A percentile compares a stretch with the other conserved stretches of the same genome.
Conservation (phyloP, 768 basidiomycete species). For the Lactarius sp. region DNA sequence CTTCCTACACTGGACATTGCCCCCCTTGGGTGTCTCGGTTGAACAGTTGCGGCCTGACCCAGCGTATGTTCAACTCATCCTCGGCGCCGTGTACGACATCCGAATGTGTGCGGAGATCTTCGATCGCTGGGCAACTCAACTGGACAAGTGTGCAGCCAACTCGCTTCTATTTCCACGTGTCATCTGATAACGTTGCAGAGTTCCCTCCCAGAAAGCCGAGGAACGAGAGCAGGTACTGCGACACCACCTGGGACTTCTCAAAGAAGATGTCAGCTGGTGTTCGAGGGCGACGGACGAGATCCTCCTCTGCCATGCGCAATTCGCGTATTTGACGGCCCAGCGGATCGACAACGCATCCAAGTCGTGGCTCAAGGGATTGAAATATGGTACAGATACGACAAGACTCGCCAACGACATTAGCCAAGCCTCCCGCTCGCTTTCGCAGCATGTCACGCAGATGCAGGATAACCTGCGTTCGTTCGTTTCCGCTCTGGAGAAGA, state of each 20-base stretch:
- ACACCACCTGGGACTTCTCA: neutral
- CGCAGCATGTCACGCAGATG: neutral
- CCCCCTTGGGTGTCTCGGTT: slow-evolving; percentile 4
- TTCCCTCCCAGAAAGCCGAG: neutral
- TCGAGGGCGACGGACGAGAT: slow-evolving; percentile 11
- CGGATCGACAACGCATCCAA: slow-evolving; percentile 10
- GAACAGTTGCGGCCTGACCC: slow-evolving; percentile 5
- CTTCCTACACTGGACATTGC: slow-evolving; percentile 8
- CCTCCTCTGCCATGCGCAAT: slow-evolving; percentile 11
- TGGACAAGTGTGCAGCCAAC: slow-evolving; percentile 9
- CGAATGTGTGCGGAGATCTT: slow-evolving; percentile 17
- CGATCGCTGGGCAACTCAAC: slow-evolving; percentile 9
- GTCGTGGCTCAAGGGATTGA: slow-evolving; percentile 10
- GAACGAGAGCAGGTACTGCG: neutral
- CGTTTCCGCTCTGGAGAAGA: slow-evolving; percentile 12
- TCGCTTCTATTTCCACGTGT: neutral
- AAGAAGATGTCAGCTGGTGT: slow-evolving; percentile 8
- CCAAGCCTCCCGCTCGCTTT: slow-evolving; percentile 2
- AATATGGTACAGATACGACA: slow-evolving; percentile 8
- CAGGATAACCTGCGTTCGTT: neutral
- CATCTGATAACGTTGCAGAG: neutral
- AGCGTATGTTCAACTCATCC: neutral
- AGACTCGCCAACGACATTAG: slow-evolving; percentile 16
- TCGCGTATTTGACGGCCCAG: slow-evolving; percentile 13
- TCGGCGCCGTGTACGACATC: slow-evolving; percentile 12